Percentiles rank a stretch among this genome's conserved stretches.
Evolutionary conservation across 78 protist genomes (phyloP).

Genomic region (slime mould (Dictyostelium discoideum)): DNA sequence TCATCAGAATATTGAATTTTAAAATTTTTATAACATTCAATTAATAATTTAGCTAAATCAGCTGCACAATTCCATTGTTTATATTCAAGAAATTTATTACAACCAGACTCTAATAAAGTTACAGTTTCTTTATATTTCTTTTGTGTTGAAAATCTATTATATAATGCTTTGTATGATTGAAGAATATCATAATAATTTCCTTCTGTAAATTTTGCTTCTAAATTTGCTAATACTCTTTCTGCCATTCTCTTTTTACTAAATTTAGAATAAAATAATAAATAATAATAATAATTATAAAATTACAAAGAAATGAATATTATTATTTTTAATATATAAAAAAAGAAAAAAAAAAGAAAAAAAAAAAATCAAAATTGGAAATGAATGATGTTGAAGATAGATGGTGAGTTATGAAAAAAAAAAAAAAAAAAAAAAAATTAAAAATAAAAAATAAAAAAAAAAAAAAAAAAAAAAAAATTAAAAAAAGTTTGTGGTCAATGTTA

Average conservation of each 20-base stretch:
- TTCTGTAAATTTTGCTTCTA: constrained; percentile 44
- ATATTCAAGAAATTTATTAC: constrained; percentile 41
- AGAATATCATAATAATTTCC: constrained; percentile 79
- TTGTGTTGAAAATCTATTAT: constrained; percentile 58
- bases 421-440: background rate
- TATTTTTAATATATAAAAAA: background rate
- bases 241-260: background rate
- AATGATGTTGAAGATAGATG: background rate
- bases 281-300: background rate
- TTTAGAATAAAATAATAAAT: background rate
- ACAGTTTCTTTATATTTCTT: constrained; percentile 55
- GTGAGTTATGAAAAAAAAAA: background rate
- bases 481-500: background rate
- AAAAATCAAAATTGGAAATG: background rate
- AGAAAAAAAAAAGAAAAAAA: background rate
- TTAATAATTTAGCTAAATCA: constrained; percentile 30
- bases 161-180: constrained; percentile 72
- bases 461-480: background rate
- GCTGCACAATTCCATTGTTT: constrained; percentile 76
- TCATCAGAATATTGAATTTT: constrained; percentile 22
- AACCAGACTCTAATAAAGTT: constrained; percentile 37
- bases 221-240: constrained; percentile 44
- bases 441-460: background rate
- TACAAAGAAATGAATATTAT: background rate
- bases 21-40: constrained; percentile 52